Evolutionary conservation across 2,329 filamentous ascomycete species (phyloP).

Genomic region (Neodidymelliopsis sp.): DNA sequence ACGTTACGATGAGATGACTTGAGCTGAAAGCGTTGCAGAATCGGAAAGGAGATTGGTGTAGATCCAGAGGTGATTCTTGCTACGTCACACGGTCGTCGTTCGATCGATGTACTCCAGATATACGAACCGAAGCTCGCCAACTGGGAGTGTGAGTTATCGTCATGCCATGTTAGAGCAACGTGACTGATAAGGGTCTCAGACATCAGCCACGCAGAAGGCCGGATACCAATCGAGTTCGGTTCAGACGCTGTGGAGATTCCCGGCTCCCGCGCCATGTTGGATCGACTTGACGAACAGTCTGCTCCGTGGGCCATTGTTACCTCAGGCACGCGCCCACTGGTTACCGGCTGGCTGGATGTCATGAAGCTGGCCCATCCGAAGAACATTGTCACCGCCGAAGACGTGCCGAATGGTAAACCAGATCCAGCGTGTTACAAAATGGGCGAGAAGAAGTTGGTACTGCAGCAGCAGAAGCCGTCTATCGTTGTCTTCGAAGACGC

Average conservation of each 20-base stretch:
- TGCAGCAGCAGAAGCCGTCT: constrained; percentile 49
- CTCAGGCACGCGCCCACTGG: constrained; percentile 57
- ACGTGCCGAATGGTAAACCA: constrained; percentile 58
- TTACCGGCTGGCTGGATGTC: constrained; percentile 59
- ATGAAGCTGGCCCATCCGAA: constrained; percentile 57
- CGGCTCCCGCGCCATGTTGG: constrained; percentile 76
- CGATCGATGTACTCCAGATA: constrained; percentile 82
- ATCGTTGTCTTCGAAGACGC: constrained; percentile 89
- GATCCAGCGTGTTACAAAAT: constrained; percentile 59
- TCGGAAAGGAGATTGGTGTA: constrained; percentile 83
- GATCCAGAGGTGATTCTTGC: constrained; percentile 84
- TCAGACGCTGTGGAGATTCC: constrained; percentile 84
- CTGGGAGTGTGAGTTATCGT: constrained; percentile 77
- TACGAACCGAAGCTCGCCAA: constrained; percentile 86
- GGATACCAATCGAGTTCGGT: constrained; percentile 79
- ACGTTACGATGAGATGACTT: background rate
- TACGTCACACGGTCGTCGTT: constrained; percentile 89
- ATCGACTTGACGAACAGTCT: constrained; percentile 66
- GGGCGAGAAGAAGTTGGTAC: constrained; percentile 51
- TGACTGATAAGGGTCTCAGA: constrained; percentile 60
- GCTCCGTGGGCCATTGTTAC: constrained; percentile 84
- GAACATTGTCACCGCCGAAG: constrained; percentile 59
- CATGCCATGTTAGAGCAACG: constrained; percentile 1
- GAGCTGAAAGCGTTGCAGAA: constrained; percentile 56
- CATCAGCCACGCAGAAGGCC: constrained; percentile 77